These are phyloP conservation scores for Fusarium sp. DNA, from an alignment of 2,329 filamentous ascomycete species.

Conservation along the genomic window DNA sequence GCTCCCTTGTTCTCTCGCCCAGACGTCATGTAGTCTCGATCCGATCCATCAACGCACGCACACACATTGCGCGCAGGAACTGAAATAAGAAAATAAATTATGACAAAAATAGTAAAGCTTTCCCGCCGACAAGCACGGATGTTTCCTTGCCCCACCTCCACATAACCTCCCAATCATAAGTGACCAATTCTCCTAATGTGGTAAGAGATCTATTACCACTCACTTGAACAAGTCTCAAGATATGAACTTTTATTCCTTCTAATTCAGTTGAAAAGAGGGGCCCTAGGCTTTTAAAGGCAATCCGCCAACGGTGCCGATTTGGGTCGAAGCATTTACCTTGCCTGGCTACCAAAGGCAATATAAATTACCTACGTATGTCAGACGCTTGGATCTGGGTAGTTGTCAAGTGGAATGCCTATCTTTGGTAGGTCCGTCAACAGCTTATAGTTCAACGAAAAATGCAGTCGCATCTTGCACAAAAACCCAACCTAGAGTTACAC, in stretches of 20 bases:
- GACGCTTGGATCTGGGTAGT: slow-evolving; percentile 8
- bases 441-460: neutral
- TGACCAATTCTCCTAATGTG: slow-evolving; percentile 30
- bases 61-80: neutral
- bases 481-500: neutral
- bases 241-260: slow-evolving; percentile 24
- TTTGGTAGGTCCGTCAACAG: slow-evolving; percentile 28
- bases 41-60: neutral
- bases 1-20: slow-evolving; percentile 1
- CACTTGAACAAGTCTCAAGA: neutral
- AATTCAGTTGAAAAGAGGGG: slow-evolving; percentile 3
- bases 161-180: slow-evolving; percentile 35
- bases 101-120: slow-evolving; percentile 54
- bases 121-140: neutral
- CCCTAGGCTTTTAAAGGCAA: neutral
- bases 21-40: slow-evolving; percentile 29
- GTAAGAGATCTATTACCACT: slow-evolving; percentile 24
- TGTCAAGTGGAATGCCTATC: slow-evolving; percentile 21
- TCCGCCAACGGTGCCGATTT: slow-evolving; percentile 1
- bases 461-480: neutral
- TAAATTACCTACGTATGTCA: neutral
- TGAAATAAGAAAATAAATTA: slow-evolving; percentile 21
- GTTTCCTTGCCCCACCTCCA: neutral
- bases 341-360: slow-evolving; percentile 10
- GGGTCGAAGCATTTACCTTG: slow-evolving; percentile 28